These are phyloP conservation scores for Sordariomycetes sp. DNA, from an alignment of 2,329 filamentous ascomycete species.

Conservation along the genomic window DNA sequence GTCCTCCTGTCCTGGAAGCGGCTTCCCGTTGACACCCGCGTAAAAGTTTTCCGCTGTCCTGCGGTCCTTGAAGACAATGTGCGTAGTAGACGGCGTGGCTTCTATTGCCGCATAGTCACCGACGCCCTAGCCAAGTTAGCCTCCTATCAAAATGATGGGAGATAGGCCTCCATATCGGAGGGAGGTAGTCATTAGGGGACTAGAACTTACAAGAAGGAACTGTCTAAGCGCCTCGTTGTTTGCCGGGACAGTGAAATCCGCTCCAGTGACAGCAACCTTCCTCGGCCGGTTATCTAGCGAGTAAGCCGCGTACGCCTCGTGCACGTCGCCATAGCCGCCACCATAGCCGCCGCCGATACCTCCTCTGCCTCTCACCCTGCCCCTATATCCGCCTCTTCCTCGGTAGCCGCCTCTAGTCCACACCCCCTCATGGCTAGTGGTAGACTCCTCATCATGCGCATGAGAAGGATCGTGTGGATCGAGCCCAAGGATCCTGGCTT, in stretches of 20 bases:
- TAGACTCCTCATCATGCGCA: conserved; percentile 13
- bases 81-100: conserved; percentile 31
- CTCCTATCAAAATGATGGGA: background rate
- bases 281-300: conserved; percentile 69
- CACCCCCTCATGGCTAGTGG: conserved; percentile 22
- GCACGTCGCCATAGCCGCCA: conserved; percentile 32
- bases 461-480: conserved; percentile 32
- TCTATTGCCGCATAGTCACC: conserved; percentile 53
- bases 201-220: conserved; percentile 52
- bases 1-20: conserved; percentile 51
- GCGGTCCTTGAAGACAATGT: conserved; percentile 55
- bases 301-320: conserved; percentile 48
- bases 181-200: background rate
- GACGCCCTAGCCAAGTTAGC: conserved; percentile 32
- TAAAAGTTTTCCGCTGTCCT: conserved; percentile 62
- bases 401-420: conserved; percentile 6
- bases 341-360: conserved; percentile 26
- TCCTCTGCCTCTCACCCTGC: conserved; percentile 15
- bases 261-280: conserved; percentile 52
- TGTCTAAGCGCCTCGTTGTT: conserved; percentile 62
- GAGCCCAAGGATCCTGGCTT: conserved; percentile 59
- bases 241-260: conserved; percentile 49
- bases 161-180: conserved; percentile 11
- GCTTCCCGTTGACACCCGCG: conserved; percentile 42
- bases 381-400: conserved; percentile 7